Base-by-base conservation (phyloP, 2,329 filamentous ascomycete species). In the Botryotinia globosa region DNA sequence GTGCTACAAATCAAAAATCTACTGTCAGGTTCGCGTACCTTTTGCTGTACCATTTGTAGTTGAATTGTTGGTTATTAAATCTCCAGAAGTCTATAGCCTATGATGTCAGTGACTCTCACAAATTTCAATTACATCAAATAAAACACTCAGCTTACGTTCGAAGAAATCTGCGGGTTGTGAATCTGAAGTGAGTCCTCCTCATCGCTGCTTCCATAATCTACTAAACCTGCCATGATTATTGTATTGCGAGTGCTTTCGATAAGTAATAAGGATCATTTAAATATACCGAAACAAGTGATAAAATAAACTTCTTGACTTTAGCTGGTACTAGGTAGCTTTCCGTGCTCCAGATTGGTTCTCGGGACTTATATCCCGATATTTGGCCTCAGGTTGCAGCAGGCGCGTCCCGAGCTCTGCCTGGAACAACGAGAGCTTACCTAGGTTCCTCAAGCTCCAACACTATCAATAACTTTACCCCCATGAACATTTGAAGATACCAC, bases 161-260 rank as follows among this genome's bases (percentile, higher is more conserved):
- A 51, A 66, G 59, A 66, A 64, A 71, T 58, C 54, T 76, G 68
- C n/a, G 74, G 56, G 56, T 65, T 58, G 25, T 75, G 73, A 34
- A 74, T 69, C 37, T 73, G 73, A 20, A 75, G 72, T 65, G 78
- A 74, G 63, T 81, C 80, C 32, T 81, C 80, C 59, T 82, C 81
- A 54, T 82, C 82, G 67, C 82, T 82, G 75, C 82, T 83, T 68
- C 78, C 80, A 76, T 83, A 83, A 75, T 78, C 78, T 45, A 83
- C 82, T 64, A 83, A 75, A 45, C 77, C 80, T 75, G 78, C 75
- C 79, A 81, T 81, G 51, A 64, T 77, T 18, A 10, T 34, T 22
- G 44, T 34, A 62, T 29, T 32, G n/a, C 14, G 37, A n/a, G 18
- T 54, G 63, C 25, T 42, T 44, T n/a, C 18, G 3, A 48, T 37